Evolutionary conservation across 179 eudicot species (phyloP).

Genomic region (Heliamphora pulchella): DNA sequence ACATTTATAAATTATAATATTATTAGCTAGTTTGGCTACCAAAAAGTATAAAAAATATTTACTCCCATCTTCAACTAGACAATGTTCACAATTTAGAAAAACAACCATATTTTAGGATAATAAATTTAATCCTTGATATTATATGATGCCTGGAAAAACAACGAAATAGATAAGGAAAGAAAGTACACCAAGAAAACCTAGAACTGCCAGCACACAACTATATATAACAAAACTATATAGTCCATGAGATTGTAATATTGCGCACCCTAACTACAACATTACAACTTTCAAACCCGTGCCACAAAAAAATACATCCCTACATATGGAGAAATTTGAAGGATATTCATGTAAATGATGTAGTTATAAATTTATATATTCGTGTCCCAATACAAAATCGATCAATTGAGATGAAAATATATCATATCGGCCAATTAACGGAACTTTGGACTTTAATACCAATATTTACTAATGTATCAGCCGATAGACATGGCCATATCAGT

Average conservation of each 20-base stretch:
- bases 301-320: background rate
- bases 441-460: too few species aligned
- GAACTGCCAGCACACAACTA: too few species aligned
- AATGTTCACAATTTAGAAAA: background rate
- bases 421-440: too few species aligned
- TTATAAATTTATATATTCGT: background rate
- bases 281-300: background rate
- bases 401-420: too few species aligned
- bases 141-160: background rate
- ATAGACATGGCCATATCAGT: too few species aligned
- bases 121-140: background rate
- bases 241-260: too few species aligned
- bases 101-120: background rate
- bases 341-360: background rate
- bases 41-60: too few species aligned
- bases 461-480: too few species aligned
- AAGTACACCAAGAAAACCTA: background rate
- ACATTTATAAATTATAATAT: too few species aligned
- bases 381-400: background rate
- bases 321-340: background rate
- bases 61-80: background rate
- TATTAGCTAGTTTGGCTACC: too few species aligned
- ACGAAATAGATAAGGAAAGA: background rate
- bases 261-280: background rate
- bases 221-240: too few species aligned